These are phyloP conservation scores for Boletus rubropictus DNA, from an alignment of 768 basidiomycete species.

Conservation along the genomic window DNA sequence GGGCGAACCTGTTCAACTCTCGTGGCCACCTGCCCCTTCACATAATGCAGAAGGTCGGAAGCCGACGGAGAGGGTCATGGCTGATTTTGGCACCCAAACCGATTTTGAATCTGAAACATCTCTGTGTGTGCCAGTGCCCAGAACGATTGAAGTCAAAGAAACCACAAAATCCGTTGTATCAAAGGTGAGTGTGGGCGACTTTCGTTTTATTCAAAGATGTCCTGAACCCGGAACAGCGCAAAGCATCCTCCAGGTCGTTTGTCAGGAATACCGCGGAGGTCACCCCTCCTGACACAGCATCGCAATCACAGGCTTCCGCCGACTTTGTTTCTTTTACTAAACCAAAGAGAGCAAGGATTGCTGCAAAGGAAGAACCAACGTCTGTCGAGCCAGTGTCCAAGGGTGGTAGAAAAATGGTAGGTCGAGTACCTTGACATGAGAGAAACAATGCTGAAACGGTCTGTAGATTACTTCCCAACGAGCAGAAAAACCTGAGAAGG, in stretches of 20 bases:
- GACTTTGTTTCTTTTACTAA: conserved; percentile 24
- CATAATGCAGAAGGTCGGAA: not conserved
- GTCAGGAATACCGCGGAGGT: conserved; percentile 14
- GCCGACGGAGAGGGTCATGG: conserved; percentile 12
- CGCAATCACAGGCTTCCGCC: conserved; percentile 10
- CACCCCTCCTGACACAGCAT: conserved; percentile 7
- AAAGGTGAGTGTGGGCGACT: conserved; percentile 14
- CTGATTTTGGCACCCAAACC: conserved; percentile 27
- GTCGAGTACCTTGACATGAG: conserved; percentile 4
- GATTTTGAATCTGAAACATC: conserved; percentile 17
- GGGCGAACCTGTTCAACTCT: not conserved
- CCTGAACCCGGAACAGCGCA: conserved; percentile 24
- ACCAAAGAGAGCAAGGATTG: conserved; percentile 28
- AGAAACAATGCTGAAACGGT: conserved; percentile 1
- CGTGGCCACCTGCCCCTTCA: not conserved
- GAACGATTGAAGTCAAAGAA: conserved; percentile 19
- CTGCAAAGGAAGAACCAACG: conserved; percentile 20
- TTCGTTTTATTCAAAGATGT: not conserved
- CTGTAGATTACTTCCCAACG: conserved; percentile 10
- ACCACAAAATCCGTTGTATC: conserved; percentile 11
- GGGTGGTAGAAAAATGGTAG: conserved; percentile 10
- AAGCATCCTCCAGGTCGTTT: conserved; percentile 21
- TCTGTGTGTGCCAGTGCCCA: conserved; percentile 4
- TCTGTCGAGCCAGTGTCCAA: conserved; percentile 4
- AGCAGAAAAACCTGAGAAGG: conserved; percentile 12